These are phyloP conservation scores for Pichia ethanolica DNA, from an alignment of 805 yeast species.

Conservation along the genomic window DNA sequence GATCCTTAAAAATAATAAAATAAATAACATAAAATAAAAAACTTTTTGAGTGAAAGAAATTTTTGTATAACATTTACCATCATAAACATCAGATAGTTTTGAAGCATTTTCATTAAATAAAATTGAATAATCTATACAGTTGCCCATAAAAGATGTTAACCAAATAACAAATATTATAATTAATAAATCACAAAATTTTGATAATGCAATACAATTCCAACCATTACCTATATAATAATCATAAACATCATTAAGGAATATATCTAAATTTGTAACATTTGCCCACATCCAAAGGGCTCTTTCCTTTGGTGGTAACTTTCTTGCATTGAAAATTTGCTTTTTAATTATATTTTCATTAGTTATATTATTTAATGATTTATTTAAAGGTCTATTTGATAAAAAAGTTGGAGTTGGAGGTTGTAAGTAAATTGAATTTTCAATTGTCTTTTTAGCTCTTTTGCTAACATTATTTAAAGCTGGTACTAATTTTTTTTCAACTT, in stretches of 20 bases:
- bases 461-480: constrained; percentile 19
- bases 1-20: constrained; percentile 44
- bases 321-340: constrained; percentile 8
- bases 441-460: constrained; percentile 22
- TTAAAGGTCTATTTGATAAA: not conserved
- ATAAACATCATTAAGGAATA: constrained; percentile 76
- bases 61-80: constrained; percentile 40
- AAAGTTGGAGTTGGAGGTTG: constrained; percentile 11
- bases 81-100: constrained; percentile 36
- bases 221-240: constrained; percentile 84
- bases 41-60: constrained; percentile 45
- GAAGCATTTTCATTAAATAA: constrained; percentile 24
- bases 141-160: constrained; percentile 69
- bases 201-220: constrained; percentile 62
- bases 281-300: constrained; percentile 95
- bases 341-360: not conserved
- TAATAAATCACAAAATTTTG: constrained; percentile 56
- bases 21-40: constrained; percentile 54
- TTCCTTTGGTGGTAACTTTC: constrained; percentile 54
- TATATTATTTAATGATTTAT: not conserved
- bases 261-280: constrained; percentile 85
- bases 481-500: constrained; percentile 14
- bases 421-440: constrained; percentile 9
- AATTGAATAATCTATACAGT: constrained; percentile 62
- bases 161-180: constrained; percentile 75